These are phyloP conservation scores for Penicillium parvum DNA, from an alignment of 495 filamentous ascomycete species.

Conservation along the genomic window DNA sequence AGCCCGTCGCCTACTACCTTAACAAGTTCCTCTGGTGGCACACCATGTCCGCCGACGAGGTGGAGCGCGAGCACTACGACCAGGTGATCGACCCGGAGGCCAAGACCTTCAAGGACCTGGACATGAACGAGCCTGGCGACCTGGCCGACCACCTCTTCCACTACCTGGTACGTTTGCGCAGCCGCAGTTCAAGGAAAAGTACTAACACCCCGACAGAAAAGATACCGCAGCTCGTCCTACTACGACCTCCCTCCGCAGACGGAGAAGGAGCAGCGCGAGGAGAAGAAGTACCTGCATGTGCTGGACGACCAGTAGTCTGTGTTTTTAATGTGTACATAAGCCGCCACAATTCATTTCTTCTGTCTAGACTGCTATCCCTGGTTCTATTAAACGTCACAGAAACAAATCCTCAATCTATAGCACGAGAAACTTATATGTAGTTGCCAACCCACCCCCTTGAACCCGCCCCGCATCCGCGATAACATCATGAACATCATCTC, in stretches of 20 bases:
- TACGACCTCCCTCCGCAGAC: conserved; percentile 93
- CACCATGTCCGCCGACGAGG: conserved; percentile 73
- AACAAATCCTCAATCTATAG: not conserved
- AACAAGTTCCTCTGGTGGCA: conserved; percentile 88
- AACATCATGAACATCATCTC: conserved; percentile 4
- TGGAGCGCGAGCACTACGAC: conserved; percentile 92
- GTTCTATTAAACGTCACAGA: too few relatives aligned
- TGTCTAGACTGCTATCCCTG: too few relatives aligned
- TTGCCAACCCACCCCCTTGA: too few relatives aligned
- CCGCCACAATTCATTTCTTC: conserved; percentile 33
- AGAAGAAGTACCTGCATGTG: conserved; percentile 95
- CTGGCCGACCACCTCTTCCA: conserved; percentile 79
- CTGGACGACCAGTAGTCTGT: conserved; percentile 73
- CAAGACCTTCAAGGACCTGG: conserved; percentile 94
- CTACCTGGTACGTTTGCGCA: conserved; percentile 67
- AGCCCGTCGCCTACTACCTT: conserved; percentile 64
- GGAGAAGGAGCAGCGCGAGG: conserved; percentile 88
- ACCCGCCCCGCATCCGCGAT: conserved; percentile 14
- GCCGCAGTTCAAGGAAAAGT: conserved; percentile 8
- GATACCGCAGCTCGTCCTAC: conserved; percentile 73
- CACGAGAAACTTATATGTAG: not conserved
- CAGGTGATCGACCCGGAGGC: conserved; percentile 85
- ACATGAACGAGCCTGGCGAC: conserved; percentile 73
- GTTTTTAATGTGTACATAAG: conserved; percentile 45
- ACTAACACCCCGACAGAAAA: conserved; percentile 54